Conservation (phyloP, 306 rosid species). For the Trichosanthes cucumerina region DNA sequence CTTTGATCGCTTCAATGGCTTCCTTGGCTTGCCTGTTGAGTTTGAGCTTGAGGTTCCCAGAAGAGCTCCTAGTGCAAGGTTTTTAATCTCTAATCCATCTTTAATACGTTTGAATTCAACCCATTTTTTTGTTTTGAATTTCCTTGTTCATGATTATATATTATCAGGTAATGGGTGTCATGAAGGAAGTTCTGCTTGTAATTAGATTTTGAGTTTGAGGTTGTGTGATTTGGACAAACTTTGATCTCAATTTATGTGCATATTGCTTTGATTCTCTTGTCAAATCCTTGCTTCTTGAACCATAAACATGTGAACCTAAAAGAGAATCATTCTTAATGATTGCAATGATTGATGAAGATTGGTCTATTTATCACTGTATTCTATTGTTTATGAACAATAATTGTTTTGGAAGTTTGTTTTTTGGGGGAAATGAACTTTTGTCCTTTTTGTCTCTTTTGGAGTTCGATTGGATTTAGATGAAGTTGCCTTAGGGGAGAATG, state of each 20-base stretch:
- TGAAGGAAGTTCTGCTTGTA: not conserved
- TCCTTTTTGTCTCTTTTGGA: not conserved
- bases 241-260: not conserved
- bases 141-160: not conserved
- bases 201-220: not conserved
- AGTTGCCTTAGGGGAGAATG: not conserved
- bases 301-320: not conserved
- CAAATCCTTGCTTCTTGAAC: not conserved
- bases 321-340: not conserved
- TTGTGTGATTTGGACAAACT: not conserved
- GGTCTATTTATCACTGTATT: not conserved
- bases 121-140: not conserved
- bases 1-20: conserved; percentile 92
- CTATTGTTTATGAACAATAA: not conserved
- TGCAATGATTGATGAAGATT: not conserved
- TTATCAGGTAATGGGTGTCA: not conserved
- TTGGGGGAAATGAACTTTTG: not conserved
- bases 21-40: conserved; percentile 94
- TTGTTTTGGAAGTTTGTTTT: not conserved
- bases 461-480: not conserved
- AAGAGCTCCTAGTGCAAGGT: conserved; percentile 97
- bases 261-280: not conserved
- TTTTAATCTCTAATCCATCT: not conserved
- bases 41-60: conserved; percentile 90
- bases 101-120: not conserved